Percentiles rank a stretch among this genome's conserved stretches.
phyloP scores from a whole-genome alignment of 1,139 yeast species.

The Suhomyces maxii region DNA sequence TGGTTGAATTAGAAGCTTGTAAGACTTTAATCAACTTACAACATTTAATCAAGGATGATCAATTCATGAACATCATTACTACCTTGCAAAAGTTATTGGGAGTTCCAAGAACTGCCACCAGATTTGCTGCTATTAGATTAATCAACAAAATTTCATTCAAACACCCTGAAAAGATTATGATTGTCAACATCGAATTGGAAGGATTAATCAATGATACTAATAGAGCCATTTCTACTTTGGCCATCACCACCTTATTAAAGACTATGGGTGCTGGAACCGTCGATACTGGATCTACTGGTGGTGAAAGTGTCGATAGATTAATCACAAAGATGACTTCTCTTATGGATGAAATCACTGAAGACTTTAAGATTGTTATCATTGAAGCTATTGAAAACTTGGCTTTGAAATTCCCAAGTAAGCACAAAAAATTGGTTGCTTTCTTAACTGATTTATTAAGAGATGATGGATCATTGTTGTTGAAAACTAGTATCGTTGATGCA shows the following conservation, averaged over 20 bases:
- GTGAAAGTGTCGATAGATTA: slow-evolving; percentile 82
- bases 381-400: slow-evolving; percentile 94
- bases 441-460: slow-evolving; percentile 84
- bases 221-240: slow-evolving; percentile 96
- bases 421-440: slow-evolving; percentile 77
- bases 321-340: slow-evolving; percentile 84
- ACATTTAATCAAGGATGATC: slow-evolving; percentile 58
- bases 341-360: slow-evolving; percentile 94
- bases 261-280: slow-evolving; percentile 78
- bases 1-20: slow-evolving; percentile 93
- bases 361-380: slow-evolving; percentile 89
- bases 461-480: slow-evolving; percentile 85
- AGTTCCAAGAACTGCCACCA: slow-evolving; percentile 88
- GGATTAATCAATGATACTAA: slow-evolving; percentile 82
- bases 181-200: slow-evolving; percentile 77
- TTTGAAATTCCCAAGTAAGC: slow-evolving; percentile 88
- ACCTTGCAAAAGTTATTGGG: slow-evolving; percentile 74
- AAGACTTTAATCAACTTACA: slow-evolving; percentile 71
- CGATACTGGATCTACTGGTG: slow-evolving; percentile 31
- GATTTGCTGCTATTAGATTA: slow-evolving; percentile 91
- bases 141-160: slow-evolving; percentile 81
- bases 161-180: slow-evolving; percentile 75
- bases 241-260: slow-evolving; percentile 91
- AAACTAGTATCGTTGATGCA: slow-evolving; percentile 87
- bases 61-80: slow-evolving; percentile 62